A percentile compares a stretch with the other conserved stretches of the same genome.
phyloP scores from a whole-genome alignment of 345 rosid genomes.

The Brassica cretica region DNA sequence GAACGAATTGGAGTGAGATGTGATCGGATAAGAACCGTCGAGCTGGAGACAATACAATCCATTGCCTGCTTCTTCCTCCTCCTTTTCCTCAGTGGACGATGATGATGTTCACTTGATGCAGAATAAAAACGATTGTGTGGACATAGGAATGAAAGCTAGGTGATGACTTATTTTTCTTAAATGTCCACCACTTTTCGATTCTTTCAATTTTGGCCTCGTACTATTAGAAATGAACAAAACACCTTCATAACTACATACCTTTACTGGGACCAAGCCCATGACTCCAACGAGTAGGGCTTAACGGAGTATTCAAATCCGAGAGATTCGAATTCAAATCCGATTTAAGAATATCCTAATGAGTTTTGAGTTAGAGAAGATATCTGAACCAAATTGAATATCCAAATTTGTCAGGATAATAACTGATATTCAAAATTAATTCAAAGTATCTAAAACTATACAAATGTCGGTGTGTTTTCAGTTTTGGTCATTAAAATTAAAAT shows the following conservation, averaged over 20 bases:
- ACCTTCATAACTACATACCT: neutral
- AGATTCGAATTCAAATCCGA: no score
- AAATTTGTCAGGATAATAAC: no score
- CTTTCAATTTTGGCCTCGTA: neutral
- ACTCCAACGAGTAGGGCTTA: no score
- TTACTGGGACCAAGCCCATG: conserved; percentile 10
- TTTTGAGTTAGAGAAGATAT: no score
- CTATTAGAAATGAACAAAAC: neutral
- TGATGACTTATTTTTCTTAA: neutral
- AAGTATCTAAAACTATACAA: no score
- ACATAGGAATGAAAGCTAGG: conserved; percentile 5
- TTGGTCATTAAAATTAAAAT: no score
- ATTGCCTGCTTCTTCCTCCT: conserved; percentile 29
- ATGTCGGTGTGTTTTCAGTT: no score
- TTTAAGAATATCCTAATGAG: no score
- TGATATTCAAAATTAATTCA: no score
- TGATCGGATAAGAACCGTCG: conserved; percentile 34
- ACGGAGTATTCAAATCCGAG: no score
- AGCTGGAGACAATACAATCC: conserved; percentile 40
- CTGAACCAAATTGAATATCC: no score
- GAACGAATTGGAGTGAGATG: conserved; percentile 19
- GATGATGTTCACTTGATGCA: neutral
- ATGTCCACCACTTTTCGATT: neutral
- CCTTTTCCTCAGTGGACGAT: conserved; percentile 3
- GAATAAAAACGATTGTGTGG: conserved; percentile 31